These are phyloP conservation scores for Russula olivacea DNA, from an alignment of 768 basidiomycete genomes.

Conservation along the genomic window DNA sequence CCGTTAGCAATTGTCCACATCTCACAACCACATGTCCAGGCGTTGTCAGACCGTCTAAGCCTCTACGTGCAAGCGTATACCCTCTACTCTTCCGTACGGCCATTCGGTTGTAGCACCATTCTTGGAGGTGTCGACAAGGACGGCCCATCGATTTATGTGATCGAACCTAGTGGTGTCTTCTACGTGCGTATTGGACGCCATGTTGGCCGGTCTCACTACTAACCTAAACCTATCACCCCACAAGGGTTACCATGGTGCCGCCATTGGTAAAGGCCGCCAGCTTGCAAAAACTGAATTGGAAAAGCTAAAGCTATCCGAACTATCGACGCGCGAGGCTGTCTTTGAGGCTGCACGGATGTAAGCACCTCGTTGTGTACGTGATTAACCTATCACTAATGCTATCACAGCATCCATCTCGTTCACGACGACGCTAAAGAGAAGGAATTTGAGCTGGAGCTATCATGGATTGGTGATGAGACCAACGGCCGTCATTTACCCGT, in stretches of 20 bases:
- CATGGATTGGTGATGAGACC: slow-evolving; percentile 89
- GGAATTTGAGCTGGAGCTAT: slow-evolving; percentile 96
- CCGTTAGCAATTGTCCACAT: background rate
- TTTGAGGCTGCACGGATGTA: slow-evolving; percentile 94
- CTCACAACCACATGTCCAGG: slow-evolving; percentile 34
- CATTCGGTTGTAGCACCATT: slow-evolving; percentile 93
- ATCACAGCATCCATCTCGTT: slow-evolving; percentile 83
- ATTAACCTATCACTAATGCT: slow-evolving; percentile 3
- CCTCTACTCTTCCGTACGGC: slow-evolving; percentile 94
- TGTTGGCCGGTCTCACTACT: background rate
- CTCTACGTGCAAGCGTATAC: slow-evolving; percentile 95
- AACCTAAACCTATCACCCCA: slow-evolving; percentile 3
- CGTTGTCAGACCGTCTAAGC: slow-evolving; percentile 70
- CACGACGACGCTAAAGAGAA: slow-evolving; percentile 99
- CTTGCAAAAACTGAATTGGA: slow-evolving; percentile 97
- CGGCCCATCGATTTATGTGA: slow-evolving; percentile 80
- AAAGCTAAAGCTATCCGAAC: slow-evolving; percentile 81
- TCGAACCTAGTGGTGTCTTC: slow-evolving; percentile 93
- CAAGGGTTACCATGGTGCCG: slow-evolving; percentile 92
- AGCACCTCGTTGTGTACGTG: slow-evolving; percentile 31
- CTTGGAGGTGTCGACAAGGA: slow-evolving; percentile 83
- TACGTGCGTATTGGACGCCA: slow-evolving; percentile 47
- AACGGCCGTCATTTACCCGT: slow-evolving; percentile 74
- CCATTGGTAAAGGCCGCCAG: slow-evolving; percentile 97
- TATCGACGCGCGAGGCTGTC: slow-evolving; percentile 81